Evolutionary conservation across 1,284 basidiomycete species (phyloP), one percentile per base, ranked within the genome.

Genomic region (Apiotrichum gracile): DNA sequence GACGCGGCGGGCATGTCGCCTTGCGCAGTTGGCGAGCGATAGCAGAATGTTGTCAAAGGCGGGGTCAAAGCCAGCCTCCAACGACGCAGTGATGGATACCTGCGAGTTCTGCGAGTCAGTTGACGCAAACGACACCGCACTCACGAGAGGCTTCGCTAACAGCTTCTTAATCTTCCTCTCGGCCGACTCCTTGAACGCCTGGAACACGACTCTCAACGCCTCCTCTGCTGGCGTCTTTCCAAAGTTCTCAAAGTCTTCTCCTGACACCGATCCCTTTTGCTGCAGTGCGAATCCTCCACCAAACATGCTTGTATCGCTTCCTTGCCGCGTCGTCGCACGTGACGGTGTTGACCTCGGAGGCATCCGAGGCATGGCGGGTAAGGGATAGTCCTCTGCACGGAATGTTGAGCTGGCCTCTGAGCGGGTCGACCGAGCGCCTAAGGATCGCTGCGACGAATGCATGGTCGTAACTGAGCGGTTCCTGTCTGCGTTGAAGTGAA

Each of bases 11-110:
- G 89, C 81, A 55, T 90, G 85, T 51, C 87, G 88, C 55, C 86
- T 84, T 2, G 89, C 89, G 52, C 94, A 85, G 66, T 89, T 87
- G 10, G 87, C 89, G 4, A 97, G 80, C 2, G 91, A 90, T 7
- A 82, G 78, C 29, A 96, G 79, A 5, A 86, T 81, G 27, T 85
- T 83, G 67, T 96, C 91, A 60, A 94, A 88, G 52, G 84, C 81
- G 2, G 80, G 70, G 65, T 94, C 90, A 2, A 86, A 79, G 2
- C 83, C 80, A 0, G 82, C 79, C 29, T 85, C 89, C 64, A 94
- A 82, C 53, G 80, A 79, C 25, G 83, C 79, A 0, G 81, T 78
- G 21, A 91, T 77, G 6, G 83, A 76, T 2, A 84, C 81, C 51
- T 90, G 87, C 26, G 77, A 79, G 51, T 87, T 86, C 85, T 88